phyloP scores from a whole-genome alignment of 2,329 filamentous ascomycete genomes.

The Diplodia corticola region DNA sequence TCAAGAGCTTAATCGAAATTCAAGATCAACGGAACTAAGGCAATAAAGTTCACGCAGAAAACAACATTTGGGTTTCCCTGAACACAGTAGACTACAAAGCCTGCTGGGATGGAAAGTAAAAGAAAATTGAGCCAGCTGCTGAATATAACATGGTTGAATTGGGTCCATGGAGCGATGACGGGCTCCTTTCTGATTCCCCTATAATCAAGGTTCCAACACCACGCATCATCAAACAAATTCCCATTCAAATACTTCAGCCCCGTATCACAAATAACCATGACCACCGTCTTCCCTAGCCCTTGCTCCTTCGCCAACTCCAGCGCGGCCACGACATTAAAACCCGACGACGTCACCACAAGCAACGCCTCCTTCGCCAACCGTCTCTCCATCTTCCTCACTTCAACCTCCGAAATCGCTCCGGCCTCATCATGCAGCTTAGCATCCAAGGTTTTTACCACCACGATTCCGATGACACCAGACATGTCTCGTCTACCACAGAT shows the following conservation, averaged over 20 bases:
- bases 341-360: background rate
- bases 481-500: too few species aligned
- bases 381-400: background rate
- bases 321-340: background rate
- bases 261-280: background rate
- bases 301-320: background rate
- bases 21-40: slow-evolving; percentile 84
- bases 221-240: background rate
- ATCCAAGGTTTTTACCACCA: too few species aligned
- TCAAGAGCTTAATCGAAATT: slow-evolving; percentile 87
- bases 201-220: too few species aligned
- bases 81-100: slow-evolving; percentile 70
- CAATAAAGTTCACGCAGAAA: slow-evolving; percentile 90
- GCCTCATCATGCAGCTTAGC: background rate
- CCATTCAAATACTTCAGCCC: background rate
- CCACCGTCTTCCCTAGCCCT: background rate
- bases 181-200: background rate
- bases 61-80: slow-evolving; percentile 49
- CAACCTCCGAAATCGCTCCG: background rate
- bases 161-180: slow-evolving; percentile 39
- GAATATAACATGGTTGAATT: slow-evolving; percentile 72
- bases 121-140: slow-evolving; percentile 86
- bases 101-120: slow-evolving; percentile 75
- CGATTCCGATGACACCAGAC: too few species aligned
- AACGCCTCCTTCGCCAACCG: background rate